Base-by-base conservation (phyloP, 345 rosid species). In the thale cress (Arabidopsis thaliana) region DNA sequence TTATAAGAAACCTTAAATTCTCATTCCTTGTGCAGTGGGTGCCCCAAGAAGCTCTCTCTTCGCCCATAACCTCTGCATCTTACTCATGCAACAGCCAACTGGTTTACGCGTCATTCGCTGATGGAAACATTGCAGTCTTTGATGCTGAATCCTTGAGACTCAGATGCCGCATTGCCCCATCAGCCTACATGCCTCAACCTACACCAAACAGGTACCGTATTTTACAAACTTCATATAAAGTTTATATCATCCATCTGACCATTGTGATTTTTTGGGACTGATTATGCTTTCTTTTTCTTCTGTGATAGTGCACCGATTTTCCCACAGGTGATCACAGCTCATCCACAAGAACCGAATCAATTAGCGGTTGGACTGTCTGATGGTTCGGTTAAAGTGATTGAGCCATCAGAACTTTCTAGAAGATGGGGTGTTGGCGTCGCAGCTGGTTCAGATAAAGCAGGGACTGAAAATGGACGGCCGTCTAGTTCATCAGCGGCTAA, bases 71-170 rank as follows among this genome's bases (percentile, higher is more conserved):
- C 52, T 83, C 65, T 55, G 99, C 97, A 1, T 75, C 86, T 40
- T 91, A 87, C 85, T 90, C 97, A 4, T 95, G 97, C 83, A 85
- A 91, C 74, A 91, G 97, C 83, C 93, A 90, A 73, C 76, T 89
- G 37, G 81, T 95, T 61, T 95, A 79, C 53, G 95, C 95, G 2
- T 79, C 93, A 37, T 89, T 93, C 41, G 62, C 82, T 8, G 98
- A 93, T 60, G 96, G 96, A 57, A 88, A 82, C 67, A 45, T 91
- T 45, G 99, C 86, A 14, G 93, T 91, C 40, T 95, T 95, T 3
- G 97, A 95, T 78, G 92, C 97, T 33, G 93, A 90, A 69, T 80
- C 75, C 63, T 82, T 95, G 69, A 85, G 86, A 69, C 84, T 89
- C 49, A 82, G 97, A 79, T 94, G 97, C 74, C 93, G 89, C 16